Evolutionary conservation across 2,329 filamentous ascomycete genomes (phyloP), one percentile per base, ranked within the genome.

Genomic region (Phaeosphaeriaceae sp.): DNA sequence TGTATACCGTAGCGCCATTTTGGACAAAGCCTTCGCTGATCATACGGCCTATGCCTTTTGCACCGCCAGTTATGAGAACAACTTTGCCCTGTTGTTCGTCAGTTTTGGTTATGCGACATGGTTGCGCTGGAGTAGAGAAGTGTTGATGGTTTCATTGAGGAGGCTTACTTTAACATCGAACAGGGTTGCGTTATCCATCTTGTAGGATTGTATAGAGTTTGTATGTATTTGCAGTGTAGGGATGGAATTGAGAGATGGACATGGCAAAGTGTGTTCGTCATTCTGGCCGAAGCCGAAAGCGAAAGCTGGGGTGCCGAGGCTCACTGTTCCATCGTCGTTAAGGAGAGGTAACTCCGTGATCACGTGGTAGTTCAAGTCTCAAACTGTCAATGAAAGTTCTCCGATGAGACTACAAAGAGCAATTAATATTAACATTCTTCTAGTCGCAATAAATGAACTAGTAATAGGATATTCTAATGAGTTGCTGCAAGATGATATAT

Each of bases 1-100:
- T 86, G 76, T 89, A 90, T 5, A 90, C 87, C 54, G 82, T 87
- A 13, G 79, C 80, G 48, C 85, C 84, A 71, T 86, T 87, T 48
- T 77, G 68, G n/a, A 87, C 78, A 71, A 86, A 87, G 48, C 84
- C 86, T 48, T 84, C 77, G 26, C 83, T 82, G 55, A 88, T 88
- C 85, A 88, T 88, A 50, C 81, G 82, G 13, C 86, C 86, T 55
- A 88, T 83, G 56, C 85, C 85, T 65, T 86, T 78, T 4, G 76
- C 76, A 28, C 76, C 76, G 52, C 77, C 76, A 3, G 76, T 79
- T 13, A 79, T 68, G 51, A 79, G 72, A 42, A 78, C 72, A n/a
- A 77, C 62, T 66, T 77, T 77, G 67, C 68, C 74, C 64, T 75
- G 11, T 5, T 8, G 12, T 3, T 2, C 17, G 39, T 56, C 23